Evolutionary conservation across 1,139 yeast species (phyloP).

Genomic region (Geotrichum klebahnii): DNA sequence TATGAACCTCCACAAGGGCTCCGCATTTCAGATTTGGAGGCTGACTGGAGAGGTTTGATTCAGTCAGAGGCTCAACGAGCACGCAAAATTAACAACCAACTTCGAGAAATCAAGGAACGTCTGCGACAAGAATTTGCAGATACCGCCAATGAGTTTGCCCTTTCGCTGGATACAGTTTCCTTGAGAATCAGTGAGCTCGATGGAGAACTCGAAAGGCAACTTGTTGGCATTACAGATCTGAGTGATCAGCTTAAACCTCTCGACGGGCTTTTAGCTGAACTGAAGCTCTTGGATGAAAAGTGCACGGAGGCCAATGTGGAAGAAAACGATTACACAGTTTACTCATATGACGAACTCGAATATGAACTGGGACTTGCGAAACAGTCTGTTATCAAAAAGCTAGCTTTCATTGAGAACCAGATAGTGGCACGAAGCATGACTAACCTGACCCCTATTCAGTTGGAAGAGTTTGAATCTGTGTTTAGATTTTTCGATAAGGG

Average conservation of each 20-base stretch:
- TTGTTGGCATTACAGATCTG: constrained; percentile 35
- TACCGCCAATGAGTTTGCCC: constrained; percentile 40
- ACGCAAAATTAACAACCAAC: constrained; percentile 36
- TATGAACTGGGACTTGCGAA: constrained; percentile 42
- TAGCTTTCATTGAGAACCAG: constrained; percentile 43
- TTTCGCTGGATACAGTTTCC: constrained; percentile 35
- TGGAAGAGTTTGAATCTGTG: constrained; percentile 45
- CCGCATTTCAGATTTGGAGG: constrained; percentile 35
- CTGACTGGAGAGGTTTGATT: constrained; percentile 37
- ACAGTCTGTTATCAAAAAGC: constrained; percentile 40
- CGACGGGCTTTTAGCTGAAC: constrained; percentile 31
- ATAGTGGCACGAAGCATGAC: constrained; percentile 42
- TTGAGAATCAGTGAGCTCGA: constrained; percentile 37
- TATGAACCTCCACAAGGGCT: constrained; percentile 41
- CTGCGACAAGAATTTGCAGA: constrained; percentile 48
- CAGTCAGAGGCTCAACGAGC: constrained; percentile 39
- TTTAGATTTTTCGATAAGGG: constrained; percentile 43
- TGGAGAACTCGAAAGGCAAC: constrained; percentile 42
- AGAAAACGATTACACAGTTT: constrained; percentile 43
- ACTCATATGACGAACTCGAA: constrained; percentile 41
- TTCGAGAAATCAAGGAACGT: constrained; percentile 42
- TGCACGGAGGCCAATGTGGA: constrained; percentile 42
- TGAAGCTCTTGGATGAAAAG: constrained; percentile 33
- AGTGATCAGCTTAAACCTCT: constrained; percentile 39
- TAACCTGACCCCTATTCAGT: constrained; percentile 42